These are phyloP conservation scores for Radiomyces spectabilis DNA, from an alignment of 192 early-diverging fungal genomes.

Conservation along the genomic window DNA sequence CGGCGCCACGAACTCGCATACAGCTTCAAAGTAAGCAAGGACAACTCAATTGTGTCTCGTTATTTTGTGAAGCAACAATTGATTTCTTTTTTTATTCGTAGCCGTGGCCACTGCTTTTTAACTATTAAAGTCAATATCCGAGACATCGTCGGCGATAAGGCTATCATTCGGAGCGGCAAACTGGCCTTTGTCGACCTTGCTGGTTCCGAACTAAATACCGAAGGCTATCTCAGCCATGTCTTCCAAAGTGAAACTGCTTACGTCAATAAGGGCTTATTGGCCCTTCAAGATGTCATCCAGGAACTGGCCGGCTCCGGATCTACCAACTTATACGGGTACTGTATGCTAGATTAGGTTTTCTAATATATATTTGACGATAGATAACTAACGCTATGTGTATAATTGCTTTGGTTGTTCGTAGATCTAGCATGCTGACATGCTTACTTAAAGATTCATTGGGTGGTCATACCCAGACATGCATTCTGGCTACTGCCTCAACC, in stretches of 20 bases:
- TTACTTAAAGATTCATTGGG: slow-evolving; percentile 87
- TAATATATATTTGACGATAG: too few relatives aligned
- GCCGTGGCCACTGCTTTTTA: slow-evolving; percentile 92
- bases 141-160: slow-evolving; percentile 78
- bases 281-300: slow-evolving; percentile 67
- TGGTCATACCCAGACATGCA: slow-evolving; percentile 88
- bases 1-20: slow-evolving; percentile 86
- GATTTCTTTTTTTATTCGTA: slow-evolving; percentile 16
- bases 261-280: slow-evolving; percentile 80
- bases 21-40: slow-evolving; percentile 59
- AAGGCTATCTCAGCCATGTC: too few relatives aligned
- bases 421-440: slow-evolving; percentile 83
- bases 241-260: slow-evolving; percentile 86
- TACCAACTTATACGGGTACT: too few relatives aligned
- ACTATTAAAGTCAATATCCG: slow-evolving; percentile 84
- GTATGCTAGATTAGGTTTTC: too few relatives aligned
- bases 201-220: slow-evolving; percentile 88
- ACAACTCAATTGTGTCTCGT: neutral
- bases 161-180: slow-evolving; percentile 88
- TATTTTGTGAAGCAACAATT: neutral
- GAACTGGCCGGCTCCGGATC: too few relatives aligned
- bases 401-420: too few relatives aligned
- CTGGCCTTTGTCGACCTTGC: slow-evolving; percentile 95
- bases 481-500: slow-evolving; percentile 90
- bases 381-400: too few relatives aligned